These are phyloP conservation scores for Zostera marina DNA, from an alignment of 116 monocot genomes.

Conservation along the genomic window DNA sequence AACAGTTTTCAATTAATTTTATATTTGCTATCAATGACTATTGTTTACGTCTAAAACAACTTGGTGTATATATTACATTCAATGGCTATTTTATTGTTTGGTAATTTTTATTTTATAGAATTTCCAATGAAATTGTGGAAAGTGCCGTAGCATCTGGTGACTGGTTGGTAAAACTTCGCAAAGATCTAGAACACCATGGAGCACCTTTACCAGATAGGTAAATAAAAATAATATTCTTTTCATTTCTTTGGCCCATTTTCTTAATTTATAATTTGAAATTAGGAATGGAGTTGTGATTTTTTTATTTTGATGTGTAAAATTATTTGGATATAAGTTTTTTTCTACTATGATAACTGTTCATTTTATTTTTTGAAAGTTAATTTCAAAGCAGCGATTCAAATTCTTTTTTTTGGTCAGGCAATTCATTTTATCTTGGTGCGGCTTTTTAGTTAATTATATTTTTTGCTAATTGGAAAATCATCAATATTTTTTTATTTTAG, in stretches of 20 bases:
- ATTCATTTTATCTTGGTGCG: no score
- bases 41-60: no score
- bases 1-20: no score
- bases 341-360: no score
- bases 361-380: no score
- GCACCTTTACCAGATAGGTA: constrained; percentile 79
- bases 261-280: not conserved
- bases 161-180: constrained; percentile 38
- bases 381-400: no score
- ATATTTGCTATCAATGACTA: no score
- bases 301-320: no score
- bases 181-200: constrained; percentile 56
- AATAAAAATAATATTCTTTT: not conserved
- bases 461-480: not conserved
- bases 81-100: not conserved
- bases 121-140: constrained; percentile 22
- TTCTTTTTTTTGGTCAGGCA: no score
- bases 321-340: no score
- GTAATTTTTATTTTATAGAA: constrained; percentile 23
- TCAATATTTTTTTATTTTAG: no score
- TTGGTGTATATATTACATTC: not conserved
- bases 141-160: constrained; percentile 17
- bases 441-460: not conserved
- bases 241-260: not conserved
- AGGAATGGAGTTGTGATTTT: no score